Conservation (phyloP, 2,329 filamentous ascomycete species). For the Penicillium decumbens region DNA sequence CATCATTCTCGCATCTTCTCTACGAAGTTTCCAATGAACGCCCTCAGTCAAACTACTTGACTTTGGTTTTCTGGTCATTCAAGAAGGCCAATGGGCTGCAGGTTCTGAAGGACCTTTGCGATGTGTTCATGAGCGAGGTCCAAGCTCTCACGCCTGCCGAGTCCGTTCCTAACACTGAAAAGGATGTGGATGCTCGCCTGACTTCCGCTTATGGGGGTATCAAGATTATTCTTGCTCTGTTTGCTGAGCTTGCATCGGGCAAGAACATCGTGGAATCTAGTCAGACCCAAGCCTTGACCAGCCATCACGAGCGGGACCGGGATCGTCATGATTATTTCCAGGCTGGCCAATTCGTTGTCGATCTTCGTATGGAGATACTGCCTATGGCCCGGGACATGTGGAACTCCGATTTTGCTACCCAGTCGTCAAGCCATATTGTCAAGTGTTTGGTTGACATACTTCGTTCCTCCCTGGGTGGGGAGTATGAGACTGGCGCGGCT, state of each 20-base stretch:
- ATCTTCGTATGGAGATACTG: conserved; percentile 74
- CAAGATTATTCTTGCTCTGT: conserved; percentile 80
- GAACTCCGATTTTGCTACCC: conserved; percentile 79
- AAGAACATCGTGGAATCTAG: conserved; percentile 76
- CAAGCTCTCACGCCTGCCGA: conserved; percentile 45
- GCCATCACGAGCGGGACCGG: conserved; percentile 52
- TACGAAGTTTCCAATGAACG: conserved; percentile 58
- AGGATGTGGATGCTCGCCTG: conserved; percentile 41
- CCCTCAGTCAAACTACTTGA: conserved; percentile 51
- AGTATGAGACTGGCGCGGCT: conserved; percentile 64
- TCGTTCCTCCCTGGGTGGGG: conserved; percentile 69
- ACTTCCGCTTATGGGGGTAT: conserved; percentile 58
- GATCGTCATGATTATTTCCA: conserved; percentile 59
- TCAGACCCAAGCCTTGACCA: conserved; percentile 54
- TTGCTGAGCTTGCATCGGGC: conserved; percentile 67
- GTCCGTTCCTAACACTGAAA: conserved; percentile 36
- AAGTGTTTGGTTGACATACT: conserved; percentile 79
- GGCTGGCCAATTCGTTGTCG: conserved; percentile 74
- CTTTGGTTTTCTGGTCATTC: conserved; percentile 80
- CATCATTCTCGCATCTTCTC: conserved; percentile 71
- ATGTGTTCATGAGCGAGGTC: conserved; percentile 61
- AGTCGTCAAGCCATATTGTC: conserved; percentile 69
- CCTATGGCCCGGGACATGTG: conserved; percentile 74
- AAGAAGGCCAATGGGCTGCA: conserved; percentile 67
- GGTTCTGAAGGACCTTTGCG: conserved; percentile 66